Evolutionary conservation across 345 rosid genomes (phyloP).

Genomic region (Fremontodendron californicum): DNA sequence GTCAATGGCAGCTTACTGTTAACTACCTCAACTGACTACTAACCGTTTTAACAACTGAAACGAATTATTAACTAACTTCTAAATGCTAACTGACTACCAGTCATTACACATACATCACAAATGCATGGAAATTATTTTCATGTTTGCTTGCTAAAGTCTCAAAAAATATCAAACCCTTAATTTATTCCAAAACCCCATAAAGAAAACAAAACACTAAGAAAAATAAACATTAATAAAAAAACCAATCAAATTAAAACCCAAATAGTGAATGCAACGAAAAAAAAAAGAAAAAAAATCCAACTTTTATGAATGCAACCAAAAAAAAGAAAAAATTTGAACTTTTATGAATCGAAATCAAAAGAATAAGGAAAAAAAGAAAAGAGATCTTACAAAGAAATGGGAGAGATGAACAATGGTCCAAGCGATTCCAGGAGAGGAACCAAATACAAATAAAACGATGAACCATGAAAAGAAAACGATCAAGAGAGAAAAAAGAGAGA

Average conservation of each 20-base stretch:
- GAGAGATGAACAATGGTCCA: conserved; percentile 78
- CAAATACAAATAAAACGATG: conserved; percentile 52
- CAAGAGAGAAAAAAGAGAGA: too few relatives aligned
- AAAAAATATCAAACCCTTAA: background rate
- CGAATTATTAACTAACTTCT: too few relatives aligned
- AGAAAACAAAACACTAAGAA: background rate
- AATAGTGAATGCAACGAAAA: background rate
- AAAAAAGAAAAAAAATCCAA: too few relatives aligned
- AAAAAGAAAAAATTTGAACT: background rate
- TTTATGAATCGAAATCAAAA: background rate
- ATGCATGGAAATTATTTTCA: background rate
- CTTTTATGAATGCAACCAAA: too few relatives aligned
- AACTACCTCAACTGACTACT: too few relatives aligned
- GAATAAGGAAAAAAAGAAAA: background rate
- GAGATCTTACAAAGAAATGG: conserved; percentile 48
- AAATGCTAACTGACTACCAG: too few relatives aligned
- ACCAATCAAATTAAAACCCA: background rate
- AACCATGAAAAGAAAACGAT: conserved; percentile 76
- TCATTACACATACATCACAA: too few relatives aligned
- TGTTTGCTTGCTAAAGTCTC: too few relatives aligned
- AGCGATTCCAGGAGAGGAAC: conserved; percentile 74
- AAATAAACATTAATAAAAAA: background rate
- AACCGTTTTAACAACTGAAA: too few relatives aligned
- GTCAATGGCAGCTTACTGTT: too few relatives aligned
- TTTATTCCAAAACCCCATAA: background rate